These are phyloP conservation scores for Oidiodendron maius DNA, from an alignment of 495 filamentous ascomycete species.

Conservation along the genomic window DNA sequence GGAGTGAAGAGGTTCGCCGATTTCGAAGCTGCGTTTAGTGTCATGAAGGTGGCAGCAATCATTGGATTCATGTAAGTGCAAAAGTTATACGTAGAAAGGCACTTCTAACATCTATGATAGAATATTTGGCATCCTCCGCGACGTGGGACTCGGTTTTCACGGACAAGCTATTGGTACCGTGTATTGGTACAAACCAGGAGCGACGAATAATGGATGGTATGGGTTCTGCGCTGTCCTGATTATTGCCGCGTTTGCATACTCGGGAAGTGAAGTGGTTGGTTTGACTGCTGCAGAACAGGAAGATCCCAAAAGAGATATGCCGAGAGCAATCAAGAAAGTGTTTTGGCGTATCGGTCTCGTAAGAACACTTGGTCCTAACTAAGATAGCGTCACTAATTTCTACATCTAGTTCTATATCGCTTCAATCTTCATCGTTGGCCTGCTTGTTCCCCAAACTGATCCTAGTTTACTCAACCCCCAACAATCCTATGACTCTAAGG, in stretches of 20 bases:
- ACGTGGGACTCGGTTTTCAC: constrained; percentile 63
- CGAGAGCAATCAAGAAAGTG: constrained; percentile 85
- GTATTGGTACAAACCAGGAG: constrained; percentile 54
- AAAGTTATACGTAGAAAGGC: background rate
- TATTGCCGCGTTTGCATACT: constrained; percentile 86
- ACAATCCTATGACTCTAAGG: constrained; percentile 61
- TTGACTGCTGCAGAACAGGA: constrained; percentile 83
- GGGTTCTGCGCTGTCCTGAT: constrained; percentile 91
- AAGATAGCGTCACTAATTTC: background rate
- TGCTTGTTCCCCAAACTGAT: constrained; percentile 68
- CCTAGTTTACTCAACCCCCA: constrained; percentile 46
- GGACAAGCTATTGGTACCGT: constrained; percentile 45
- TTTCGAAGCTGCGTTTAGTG: constrained; percentile 82
- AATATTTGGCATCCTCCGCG: constrained; percentile 74
- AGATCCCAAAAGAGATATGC: constrained; percentile 81
- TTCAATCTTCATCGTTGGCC: constrained; percentile 64
- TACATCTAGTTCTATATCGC: constrained; percentile 68
- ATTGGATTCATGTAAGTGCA: constrained; percentile 66
- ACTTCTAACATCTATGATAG: constrained; percentile 1
- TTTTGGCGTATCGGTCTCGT: constrained; percentile 89
- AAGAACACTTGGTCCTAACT: constrained; percentile 17
- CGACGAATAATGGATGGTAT: constrained; percentile 91
- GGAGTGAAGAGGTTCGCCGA: constrained; percentile 86
- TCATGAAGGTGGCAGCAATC: constrained; percentile 81
- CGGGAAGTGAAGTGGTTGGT: constrained; percentile 88